These are phyloP conservation scores for Apophysomyces ossiformis DNA, from an alignment of 371 early-diverging fungal species.

Conservation along the genomic window DNA sequence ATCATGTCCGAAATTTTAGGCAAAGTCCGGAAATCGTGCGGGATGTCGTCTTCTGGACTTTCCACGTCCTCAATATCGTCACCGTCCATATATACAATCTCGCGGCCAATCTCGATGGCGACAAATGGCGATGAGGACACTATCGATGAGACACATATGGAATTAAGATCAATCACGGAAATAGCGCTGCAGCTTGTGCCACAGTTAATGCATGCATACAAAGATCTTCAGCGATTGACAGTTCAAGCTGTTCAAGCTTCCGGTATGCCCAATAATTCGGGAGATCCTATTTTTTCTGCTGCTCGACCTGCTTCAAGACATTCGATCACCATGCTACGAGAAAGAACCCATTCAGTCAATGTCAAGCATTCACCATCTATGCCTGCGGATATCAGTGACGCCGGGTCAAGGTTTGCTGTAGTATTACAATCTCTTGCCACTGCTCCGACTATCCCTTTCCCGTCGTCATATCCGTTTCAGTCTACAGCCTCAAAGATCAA, in stretches of 20 bases:
- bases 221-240: slow-evolving; percentile 45
- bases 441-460: slow-evolving; percentile 45
- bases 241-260: slow-evolving; percentile 47
- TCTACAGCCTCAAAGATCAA: slow-evolving; percentile 22
- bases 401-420: slow-evolving; percentile 22
- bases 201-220: slow-evolving; percentile 46
- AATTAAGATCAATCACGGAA: slow-evolving; percentile 32
- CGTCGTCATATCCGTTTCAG: slow-evolving; percentile 46
- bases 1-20: slow-evolving; percentile 61
- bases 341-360: slow-evolving; percentile 27
- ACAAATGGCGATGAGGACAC: slow-evolving; percentile 31
- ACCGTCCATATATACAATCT: slow-evolving; percentile 36
- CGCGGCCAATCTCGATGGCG: slow-evolving; percentile 48
- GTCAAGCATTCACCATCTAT: slow-evolving; percentile 16
- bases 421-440: slow-evolving; percentile 50
- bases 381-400: not conserved
- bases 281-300: not conserved
- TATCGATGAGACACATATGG: slow-evolving; percentile 26
- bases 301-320: slow-evolving; percentile 21
- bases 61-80: slow-evolving; percentile 37
- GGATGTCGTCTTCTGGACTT: slow-evolving; percentile 37
- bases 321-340: slow-evolving; percentile 28
- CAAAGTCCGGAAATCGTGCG: slow-evolving; percentile 50
- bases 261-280: not conserved
- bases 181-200: slow-evolving; percentile 43